Evolutionary conservation across 2,329 filamentous ascomycete genomes (phyloP), one percentile per base, ranked within the genome.

Genomic region (Fusarium odoratissimum): DNA sequence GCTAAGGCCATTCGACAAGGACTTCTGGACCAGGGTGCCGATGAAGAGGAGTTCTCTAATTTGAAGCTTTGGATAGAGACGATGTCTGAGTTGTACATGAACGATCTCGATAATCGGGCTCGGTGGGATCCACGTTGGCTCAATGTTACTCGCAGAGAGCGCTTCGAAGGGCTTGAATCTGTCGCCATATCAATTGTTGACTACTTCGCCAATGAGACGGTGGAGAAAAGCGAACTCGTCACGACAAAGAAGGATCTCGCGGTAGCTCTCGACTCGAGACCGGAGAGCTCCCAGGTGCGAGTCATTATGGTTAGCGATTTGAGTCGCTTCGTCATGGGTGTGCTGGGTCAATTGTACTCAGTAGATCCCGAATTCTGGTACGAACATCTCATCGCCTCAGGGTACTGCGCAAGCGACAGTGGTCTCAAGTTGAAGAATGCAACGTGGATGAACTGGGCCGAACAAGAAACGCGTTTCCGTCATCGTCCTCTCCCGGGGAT

Each of bases 291-390:
- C 5, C 52, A 68, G 11, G 64, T 77, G 6, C 62, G 78, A 11
- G 72, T 78, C 8, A 44, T 79, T 6, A 56, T 79, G 71, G 75
- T 79, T 6, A 76, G 60, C 30, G 77, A 79, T 56, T 28, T 79
- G n/a, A 79, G 78, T n/a, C 77, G 77, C 14, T 79, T 79, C 35
- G 61, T 77, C 25, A 79, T 79, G 75, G 78, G 78, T 4, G 75
- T 74, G 1, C 40, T 79, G 3, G 78, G 78, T 1, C 78, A 79
- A 10, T n/a, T 74, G 4, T 78, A 77, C 60, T 57, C 71, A 5
- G 62, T 79, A 11, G 78, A 79, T 16, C 75, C 78, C 7, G 77
- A 78, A 23, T 79, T 79, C 33, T 79, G 77, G 77, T 77, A 77
- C 42, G 77, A 79, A 23, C 75, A 79, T 25, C 77, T 79, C 19